These are phyloP conservation scores for Helianthus annuus DNA, from an alignment of 129 eudicot genomes.

Conservation along the genomic window DNA sequence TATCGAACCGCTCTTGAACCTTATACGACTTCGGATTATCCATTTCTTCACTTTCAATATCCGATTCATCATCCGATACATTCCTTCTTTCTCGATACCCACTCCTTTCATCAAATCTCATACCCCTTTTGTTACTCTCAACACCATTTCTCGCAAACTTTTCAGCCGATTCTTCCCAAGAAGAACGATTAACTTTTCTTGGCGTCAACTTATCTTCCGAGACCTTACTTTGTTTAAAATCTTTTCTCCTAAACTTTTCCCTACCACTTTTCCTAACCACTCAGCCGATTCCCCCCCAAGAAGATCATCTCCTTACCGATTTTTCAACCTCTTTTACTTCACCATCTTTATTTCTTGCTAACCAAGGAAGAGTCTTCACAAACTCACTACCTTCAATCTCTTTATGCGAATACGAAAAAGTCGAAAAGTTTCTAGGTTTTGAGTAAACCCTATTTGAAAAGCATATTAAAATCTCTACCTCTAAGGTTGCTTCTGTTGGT, in stretches of 20 bases:
- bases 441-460: too few species aligned
- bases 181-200: conserved; percentile 39
- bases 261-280: conserved; percentile 44
- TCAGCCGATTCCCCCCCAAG: conserved; percentile 68
- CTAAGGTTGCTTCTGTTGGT: too few species aligned
- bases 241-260: conserved; percentile 36
- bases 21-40: conserved; percentile 77
- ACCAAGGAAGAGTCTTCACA: too few species aligned
- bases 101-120: conserved; percentile 23
- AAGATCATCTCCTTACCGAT: conserved; percentile 43
- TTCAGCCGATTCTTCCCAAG: conserved; percentile 80
- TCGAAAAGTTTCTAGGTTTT: too few species aligned
- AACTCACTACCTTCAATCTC: too few species aligned
- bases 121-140: conserved; percentile 16
- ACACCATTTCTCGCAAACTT: conserved; percentile 45
- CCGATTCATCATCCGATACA: conserved; percentile 22
- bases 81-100: conserved; percentile 9
- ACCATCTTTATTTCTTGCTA: conserved; percentile 18
- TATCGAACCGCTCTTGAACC: conserved; percentile 49
- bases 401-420: too few species aligned
- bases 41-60: conserved; percentile 36
- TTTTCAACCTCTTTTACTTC: conserved; percentile 35
- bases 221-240: conserved; percentile 7
- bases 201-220: conserved; percentile 8
- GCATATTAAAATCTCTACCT: too few species aligned